Evolutionary conservation across 805 yeast species (phyloP).

Genomic region (Wickerhamomyces tratensis): DNA sequence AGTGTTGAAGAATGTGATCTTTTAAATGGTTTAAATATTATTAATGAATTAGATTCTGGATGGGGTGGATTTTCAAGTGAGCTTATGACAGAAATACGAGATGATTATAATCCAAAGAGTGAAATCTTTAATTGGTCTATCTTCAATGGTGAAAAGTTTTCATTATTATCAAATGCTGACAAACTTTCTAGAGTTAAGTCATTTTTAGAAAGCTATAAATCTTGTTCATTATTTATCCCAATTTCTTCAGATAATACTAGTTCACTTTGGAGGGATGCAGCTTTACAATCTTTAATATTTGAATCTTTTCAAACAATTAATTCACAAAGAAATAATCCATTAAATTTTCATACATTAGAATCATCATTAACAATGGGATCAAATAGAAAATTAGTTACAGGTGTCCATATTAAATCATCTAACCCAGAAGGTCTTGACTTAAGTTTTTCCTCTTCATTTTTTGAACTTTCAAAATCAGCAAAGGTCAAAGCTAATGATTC

Average conservation of each 20-base stretch:
- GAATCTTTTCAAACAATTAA: slow-evolving; percentile 35
- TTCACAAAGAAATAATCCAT: slow-evolving; percentile 23
- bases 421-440: slow-evolving; percentile 1
- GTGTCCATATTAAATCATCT: slow-evolving; percentile 13
- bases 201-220: slow-evolving; percentile 33
- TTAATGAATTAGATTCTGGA: slow-evolving; percentile 63
- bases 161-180: slow-evolving; percentile 7
- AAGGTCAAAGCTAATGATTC: slow-evolving; percentile 1
- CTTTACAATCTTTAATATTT: slow-evolving; percentile 28
- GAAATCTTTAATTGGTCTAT: slow-evolving; percentile 39
- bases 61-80: slow-evolving; percentile 75
- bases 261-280: slow-evolving; percentile 34
- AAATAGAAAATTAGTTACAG: slow-evolving; percentile 38
- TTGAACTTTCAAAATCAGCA: slow-evolving; percentile 5
- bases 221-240: slow-evolving; percentile 50
- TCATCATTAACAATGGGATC: slow-evolving; percentile 31
- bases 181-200: slow-evolving; percentile 34
- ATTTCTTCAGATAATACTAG: slow-evolving; percentile 21
- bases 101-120: slow-evolving; percentile 54
- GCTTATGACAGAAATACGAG: slow-evolving; percentile 45
- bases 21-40: slow-evolving; percentile 58
- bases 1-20: slow-evolving; percentile 69
- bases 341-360: slow-evolving; percentile 34
- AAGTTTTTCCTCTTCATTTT: slow-evolving; percentile 4
- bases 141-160: slow-evolving; percentile 16